A percentile compares a stretch with the other conserved stretches of the same genome.
These are phyloP conservation scores for Biancaea sappan DNA, from an alignment of 306 rosid species.

Conservation along the genomic window DNA sequence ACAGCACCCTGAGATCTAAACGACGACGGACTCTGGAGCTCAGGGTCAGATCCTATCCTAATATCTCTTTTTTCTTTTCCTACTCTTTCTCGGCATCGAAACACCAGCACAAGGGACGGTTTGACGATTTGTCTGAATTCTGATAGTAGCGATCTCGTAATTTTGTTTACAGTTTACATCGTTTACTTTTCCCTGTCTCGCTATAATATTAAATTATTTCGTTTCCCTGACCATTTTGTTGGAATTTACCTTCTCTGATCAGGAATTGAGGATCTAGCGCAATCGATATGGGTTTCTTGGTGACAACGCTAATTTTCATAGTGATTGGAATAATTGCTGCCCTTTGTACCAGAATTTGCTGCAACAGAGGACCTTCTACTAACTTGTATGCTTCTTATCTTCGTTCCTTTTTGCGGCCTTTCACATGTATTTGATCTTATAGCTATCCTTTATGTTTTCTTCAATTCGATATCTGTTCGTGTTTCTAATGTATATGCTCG, in stretches of 20 bases:
- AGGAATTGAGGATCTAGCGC: slow-evolving; percentile 54
- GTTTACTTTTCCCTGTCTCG: neutral
- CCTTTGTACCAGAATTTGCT: slow-evolving; percentile 79
- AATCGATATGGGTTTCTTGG: slow-evolving; percentile 78
- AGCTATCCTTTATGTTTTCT: neutral
- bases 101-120: slow-evolving; percentile 14
- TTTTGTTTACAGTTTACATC: neutral
- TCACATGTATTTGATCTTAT: neutral
- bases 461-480: neutral
- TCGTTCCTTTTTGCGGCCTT: neutral
- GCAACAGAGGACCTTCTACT: slow-evolving; percentile 78
- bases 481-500: neutral
- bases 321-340: slow-evolving; percentile 77
- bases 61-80: neutral
- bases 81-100: slow-evolving; percentile 34
- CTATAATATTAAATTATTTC: slow-evolving; percentile 4
- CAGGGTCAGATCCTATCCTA: slow-evolving; percentile 35
- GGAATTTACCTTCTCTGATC: slow-evolving; percentile 52
- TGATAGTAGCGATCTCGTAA: slow-evolving; percentile 1
- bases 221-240: neutral
- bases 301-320: slow-evolving; percentile 69
- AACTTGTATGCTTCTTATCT: slow-evolving; percentile 55
- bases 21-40: slow-evolving; percentile 25
- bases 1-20: slow-evolving; percentile 36
- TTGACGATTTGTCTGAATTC: neutral